Base-by-base conservation (phyloP, 2,329 filamentous ascomycete species). In the Aspergillus brasiliensis region DNA sequence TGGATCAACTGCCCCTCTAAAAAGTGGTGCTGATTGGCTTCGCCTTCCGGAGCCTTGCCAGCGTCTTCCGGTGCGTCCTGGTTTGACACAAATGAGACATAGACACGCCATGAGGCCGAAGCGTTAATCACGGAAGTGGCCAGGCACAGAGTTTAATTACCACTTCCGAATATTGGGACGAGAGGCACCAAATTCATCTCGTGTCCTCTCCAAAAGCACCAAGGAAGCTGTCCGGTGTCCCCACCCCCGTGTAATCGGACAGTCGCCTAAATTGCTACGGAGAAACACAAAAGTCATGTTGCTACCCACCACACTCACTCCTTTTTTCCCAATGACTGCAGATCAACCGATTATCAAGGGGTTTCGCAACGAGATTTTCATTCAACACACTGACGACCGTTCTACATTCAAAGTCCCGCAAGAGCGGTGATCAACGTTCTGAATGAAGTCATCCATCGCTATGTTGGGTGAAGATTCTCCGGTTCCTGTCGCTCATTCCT, bases 391-490 rank as follows among this genome's bases (percentile, higher is more conserved):
- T 13, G 42, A n/a, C 38, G 17, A 46, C 42, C 19, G 21, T 21
- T 19, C 11, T 13, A 11, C 44, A n/a, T 13, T 19, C 10, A 44
- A 44, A 17, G 3, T 10, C 38, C 19, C 19, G 44, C 25, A 15
- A 46, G 19, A 23, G 11, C 3, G 15, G 15, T 27, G 44, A 48
- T 48, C 46, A 27, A n/a, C 44, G 13, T 40, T 8, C 25, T 56
- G n/a, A 11, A 63, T 65, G 60, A 65, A 63, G 57, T 61, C 60
- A 65, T 64, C 60, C 42, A 42, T 47, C 52, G 40, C 47, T 58
- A 34, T 58, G 46, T 56, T 57, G 34, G 57, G 53, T 48, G 53
- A 56, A 31, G 51, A 62, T 61, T 48, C 57, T 46, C 59, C 44
- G 57, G 56, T 37, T 19, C 59, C 34, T 51, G 60, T 58, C 51